Conservation (phyloP, 208 protist species). For the Acanthamoeba lenticulata region DNA sequence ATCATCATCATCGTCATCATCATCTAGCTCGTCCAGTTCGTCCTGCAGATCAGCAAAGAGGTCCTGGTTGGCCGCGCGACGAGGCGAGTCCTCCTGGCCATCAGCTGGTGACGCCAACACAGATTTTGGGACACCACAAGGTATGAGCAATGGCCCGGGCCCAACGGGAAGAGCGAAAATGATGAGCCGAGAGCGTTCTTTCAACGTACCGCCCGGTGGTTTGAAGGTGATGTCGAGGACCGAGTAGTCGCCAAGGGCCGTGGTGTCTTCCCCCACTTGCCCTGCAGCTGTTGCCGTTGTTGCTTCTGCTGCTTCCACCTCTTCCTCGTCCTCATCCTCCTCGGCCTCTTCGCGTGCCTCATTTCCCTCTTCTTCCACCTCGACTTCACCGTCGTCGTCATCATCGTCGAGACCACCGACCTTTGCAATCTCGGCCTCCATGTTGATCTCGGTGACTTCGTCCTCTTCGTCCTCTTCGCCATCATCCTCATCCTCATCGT, state of each 20-base stretch:
- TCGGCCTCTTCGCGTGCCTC: too few relatives aligned
- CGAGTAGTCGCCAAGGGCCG: not conserved
- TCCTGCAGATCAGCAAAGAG: not conserved
- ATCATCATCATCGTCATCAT: not conserved
- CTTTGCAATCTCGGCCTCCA: slow-evolving; percentile 38
- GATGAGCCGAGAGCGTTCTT: not conserved
- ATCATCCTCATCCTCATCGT: not conserved
- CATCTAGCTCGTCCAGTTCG: not conserved
- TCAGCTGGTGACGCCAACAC: not conserved
- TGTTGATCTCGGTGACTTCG: not conserved
- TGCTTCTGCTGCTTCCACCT: too few relatives aligned
- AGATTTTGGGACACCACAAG: too few relatives aligned
- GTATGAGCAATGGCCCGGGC: not conserved
- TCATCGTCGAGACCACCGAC: not conserved
- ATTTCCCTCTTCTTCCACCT: too few relatives aligned
- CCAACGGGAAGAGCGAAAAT: not conserved
- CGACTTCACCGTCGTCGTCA: not conserved
- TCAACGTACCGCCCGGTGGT: not conserved
- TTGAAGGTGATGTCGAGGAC: slow-evolving; percentile 7
- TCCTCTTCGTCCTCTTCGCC: not conserved
- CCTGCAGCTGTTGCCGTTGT: too few relatives aligned
- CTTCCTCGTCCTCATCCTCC: not conserved
- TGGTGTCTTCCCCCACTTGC: too few relatives aligned
- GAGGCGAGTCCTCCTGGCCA: not conserved
- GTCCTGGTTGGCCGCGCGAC: not conserved